Percentiles rank a stretch among this genome's conserved stretches.
Evolutionary conservation across 345 rosid genomes (phyloP).

Genomic region (Brassica nigra): DNA sequence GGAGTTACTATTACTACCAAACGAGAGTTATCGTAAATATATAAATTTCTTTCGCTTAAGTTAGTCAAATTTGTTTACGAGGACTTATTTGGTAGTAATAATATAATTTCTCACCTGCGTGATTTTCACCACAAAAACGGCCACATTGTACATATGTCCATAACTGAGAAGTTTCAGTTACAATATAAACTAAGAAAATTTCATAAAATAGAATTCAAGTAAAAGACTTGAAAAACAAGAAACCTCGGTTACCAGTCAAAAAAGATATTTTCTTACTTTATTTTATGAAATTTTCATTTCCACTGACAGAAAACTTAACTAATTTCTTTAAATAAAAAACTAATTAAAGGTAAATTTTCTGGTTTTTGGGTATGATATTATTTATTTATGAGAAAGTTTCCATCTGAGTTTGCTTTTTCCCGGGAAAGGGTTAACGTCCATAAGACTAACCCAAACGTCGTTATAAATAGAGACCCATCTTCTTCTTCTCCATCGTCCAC

Average conservation of each 20-base stretch:
- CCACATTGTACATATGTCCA: neutral
- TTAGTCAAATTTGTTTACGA: neutral
- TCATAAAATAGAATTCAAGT: neutral
- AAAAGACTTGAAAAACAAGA: neutral
- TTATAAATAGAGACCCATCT: conserved; percentile 35
- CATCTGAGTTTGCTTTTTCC: conserved; percentile 22
- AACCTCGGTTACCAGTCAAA: conserved; percentile 4
- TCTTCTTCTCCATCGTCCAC: conserved; percentile 33
- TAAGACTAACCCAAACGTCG: conserved; percentile 34
- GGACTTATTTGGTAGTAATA: neutral
- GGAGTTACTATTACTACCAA: neutral
- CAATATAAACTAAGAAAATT: neutral
- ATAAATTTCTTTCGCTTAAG: too few relatives aligned
- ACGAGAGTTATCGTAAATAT: neutral
- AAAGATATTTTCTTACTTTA: neutral
- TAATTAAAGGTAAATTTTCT: conserved; percentile 7
- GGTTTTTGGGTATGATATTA: neutral
- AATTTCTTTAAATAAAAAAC: neutral
- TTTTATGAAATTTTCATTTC: neutral
- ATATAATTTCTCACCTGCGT: conserved; percentile 18
- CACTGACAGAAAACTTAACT: conserved; percentile 4
- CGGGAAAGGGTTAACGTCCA: conserved; percentile 43
- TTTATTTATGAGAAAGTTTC: neutral
- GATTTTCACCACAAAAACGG: conserved; percentile 9
- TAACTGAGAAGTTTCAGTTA: neutral